phyloP scores from a whole-genome alignment of 129 eudicot genomes.

The Arctium lappa region DNA sequence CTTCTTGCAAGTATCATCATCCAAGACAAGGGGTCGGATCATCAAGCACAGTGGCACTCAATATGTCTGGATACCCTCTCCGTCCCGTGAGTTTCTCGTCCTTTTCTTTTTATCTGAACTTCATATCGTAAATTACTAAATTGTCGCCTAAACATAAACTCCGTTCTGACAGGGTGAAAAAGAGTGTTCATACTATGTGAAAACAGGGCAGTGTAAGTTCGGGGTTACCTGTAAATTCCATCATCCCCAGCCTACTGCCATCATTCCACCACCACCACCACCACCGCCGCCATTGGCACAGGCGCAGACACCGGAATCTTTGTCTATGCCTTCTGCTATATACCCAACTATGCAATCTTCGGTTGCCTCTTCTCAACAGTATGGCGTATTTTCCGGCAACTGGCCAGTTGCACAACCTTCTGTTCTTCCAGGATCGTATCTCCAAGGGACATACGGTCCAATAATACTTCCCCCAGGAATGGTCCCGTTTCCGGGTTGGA shows the following conservation, averaged over 20 bases:
- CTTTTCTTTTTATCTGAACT: background rate
- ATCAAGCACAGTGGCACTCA: slow-evolving; percentile 51
- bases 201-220: slow-evolving; percentile 94
- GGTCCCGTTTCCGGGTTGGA: slow-evolving; percentile 80
- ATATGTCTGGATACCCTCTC: slow-evolving; percentile 76
- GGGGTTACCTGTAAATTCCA: slow-evolving; percentile 92
- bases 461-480: slow-evolving; percentile 73
- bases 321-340: slow-evolving; percentile 35
- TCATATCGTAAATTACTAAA: background rate
- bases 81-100: slow-evolving; percentile 59
- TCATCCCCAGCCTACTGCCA: slow-evolving; percentile 77
- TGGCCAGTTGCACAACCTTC: slow-evolving; percentile 83
- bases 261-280: slow-evolving; percentile 37
- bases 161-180: slow-evolving; percentile 72
- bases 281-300: slow-evolving; percentile 38
- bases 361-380: slow-evolving; percentile 57
- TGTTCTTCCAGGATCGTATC: slow-evolving; percentile 76
- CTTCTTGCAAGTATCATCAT: slow-evolving; percentile 93
- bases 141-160: background rate
- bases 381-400: slow-evolving; percentile 55
- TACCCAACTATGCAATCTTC: slow-evolving; percentile 55
- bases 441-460: slow-evolving; percentile 71
- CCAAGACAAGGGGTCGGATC: slow-evolving; percentile 78
- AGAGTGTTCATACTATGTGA: slow-evolving; percentile 82
- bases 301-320: slow-evolving; percentile 25